Evolutionary conservation across 2,329 filamentous ascomycete genomes (phyloP).

Genomic region (Chalaropsis thielavioides): DNA sequence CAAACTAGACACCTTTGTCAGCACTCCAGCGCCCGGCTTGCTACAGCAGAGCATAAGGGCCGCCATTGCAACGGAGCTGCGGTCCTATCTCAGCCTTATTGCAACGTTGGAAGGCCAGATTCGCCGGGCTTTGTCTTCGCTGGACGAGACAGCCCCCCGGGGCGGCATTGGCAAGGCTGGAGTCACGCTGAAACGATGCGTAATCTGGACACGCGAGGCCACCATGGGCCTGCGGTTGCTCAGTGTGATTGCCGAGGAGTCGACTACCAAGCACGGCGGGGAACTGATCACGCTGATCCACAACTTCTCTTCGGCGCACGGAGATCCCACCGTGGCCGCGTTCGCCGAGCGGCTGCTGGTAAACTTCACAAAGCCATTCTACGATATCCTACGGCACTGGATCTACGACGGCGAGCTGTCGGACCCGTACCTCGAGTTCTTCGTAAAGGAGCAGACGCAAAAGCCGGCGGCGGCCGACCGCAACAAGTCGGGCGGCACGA

Average conservation of each 20-base stretch:
- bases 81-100: constrained; percentile 79
- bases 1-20: constrained; percentile 64
- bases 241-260: constrained; percentile 87
- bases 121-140: constrained; percentile 57
- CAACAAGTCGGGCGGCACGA: constrained; percentile 46
- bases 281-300: constrained; percentile 90
- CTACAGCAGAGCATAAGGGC: constrained; percentile 83
- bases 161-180: constrained; percentile 69
- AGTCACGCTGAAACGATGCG: constrained; percentile 86
- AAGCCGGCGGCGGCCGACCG: constrained; percentile 35
- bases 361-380: constrained; percentile 86
- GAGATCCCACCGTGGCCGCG: constrained; percentile 82
- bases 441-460: constrained; percentile 56
- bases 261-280: constrained; percentile 67
- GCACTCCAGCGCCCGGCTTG: constrained; percentile 67
- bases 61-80: constrained; percentile 69
- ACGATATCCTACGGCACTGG: constrained; percentile 90
- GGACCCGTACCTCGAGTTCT: constrained; percentile 93
- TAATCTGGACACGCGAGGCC: constrained; percentile 93
- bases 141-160: constrained; percentile 54
- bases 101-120: constrained; percentile 90
- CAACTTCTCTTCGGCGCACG: constrained; percentile 81
- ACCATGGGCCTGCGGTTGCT: constrained; percentile 90
- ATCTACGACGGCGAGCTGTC: constrained; percentile 96
- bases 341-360: constrained; percentile 82